phyloP scores from a whole-genome alignment of 768 basidiomycete species.

The Boletus edulis region DNA sequence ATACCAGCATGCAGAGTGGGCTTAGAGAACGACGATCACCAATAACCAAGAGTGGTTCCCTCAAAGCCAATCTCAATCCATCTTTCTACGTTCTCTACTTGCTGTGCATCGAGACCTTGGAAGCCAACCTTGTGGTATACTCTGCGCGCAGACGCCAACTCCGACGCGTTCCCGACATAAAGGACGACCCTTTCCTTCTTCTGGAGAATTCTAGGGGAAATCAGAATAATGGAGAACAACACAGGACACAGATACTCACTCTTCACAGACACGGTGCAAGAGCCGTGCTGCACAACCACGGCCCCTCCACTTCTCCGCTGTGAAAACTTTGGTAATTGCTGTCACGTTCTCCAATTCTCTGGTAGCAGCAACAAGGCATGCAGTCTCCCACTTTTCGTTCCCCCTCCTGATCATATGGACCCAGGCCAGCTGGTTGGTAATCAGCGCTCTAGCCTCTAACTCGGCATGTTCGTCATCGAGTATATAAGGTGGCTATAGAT shows the following conservation, averaged over 20 bases:
- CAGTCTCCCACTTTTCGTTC: slow-evolving; percentile 37
- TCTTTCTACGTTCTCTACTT: slow-evolving; percentile 43
- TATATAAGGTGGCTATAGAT: slow-evolving; percentile 52
- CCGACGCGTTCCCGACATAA: slow-evolving; percentile 53
- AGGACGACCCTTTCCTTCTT: slow-evolving; percentile 53
- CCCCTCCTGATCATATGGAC: slow-evolving; percentile 47
- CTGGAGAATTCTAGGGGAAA: slow-evolving; percentile 30
- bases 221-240: slow-evolving; percentile 2
- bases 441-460: slow-evolving; percentile 50
- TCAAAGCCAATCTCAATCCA: slow-evolving; percentile 72
- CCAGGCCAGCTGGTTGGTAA: slow-evolving; percentile 53
- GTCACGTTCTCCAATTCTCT: slow-evolving; percentile 55
- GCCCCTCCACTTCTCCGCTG: slow-evolving; percentile 49
- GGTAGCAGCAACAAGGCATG: slow-evolving; percentile 68
- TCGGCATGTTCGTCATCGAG: slow-evolving; percentile 42
- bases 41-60: slow-evolving; percentile 53
- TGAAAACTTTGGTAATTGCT: slow-evolving; percentile 73
- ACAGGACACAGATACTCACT: slow-evolving; percentile 37
- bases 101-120: slow-evolving; percentile 41
- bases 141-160: slow-evolving; percentile 43
- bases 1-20: neutral
- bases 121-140: slow-evolving; percentile 72
- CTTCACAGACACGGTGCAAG: slow-evolving; percentile 52
- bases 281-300: slow-evolving; percentile 61
- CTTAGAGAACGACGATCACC: slow-evolving; percentile 43